A percentile compares a stretch with the other conserved stretches of the same genome.
Evolutionary conservation across 768 basidiomycete genomes (phyloP).

Genomic region (Leccinum subgranulosum): DNA sequence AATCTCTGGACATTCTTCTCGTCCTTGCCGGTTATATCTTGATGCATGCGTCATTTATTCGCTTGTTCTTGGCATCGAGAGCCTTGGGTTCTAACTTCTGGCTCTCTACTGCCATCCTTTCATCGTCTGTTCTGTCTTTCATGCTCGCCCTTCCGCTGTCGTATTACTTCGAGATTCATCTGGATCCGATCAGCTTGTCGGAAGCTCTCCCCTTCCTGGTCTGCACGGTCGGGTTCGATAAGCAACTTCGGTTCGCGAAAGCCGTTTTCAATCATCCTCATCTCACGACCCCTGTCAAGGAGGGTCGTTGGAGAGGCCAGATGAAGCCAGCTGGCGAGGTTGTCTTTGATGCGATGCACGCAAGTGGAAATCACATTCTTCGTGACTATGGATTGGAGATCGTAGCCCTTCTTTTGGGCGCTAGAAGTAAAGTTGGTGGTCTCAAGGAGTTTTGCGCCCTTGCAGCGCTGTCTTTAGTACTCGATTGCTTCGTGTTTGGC

Average conservation of each 20-base stretch:
- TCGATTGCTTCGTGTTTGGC: constrained; percentile 87
- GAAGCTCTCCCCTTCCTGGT: constrained; percentile 98
- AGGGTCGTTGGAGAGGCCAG: constrained; percentile 39
- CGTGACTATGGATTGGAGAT: constrained; percentile 94
- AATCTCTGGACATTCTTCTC: constrained; percentile 92
- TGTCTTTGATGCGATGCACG: constrained; percentile 77
- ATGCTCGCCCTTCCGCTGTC: constrained; percentile 78
- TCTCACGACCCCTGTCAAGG: constrained; percentile 38
- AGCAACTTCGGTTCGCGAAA: constrained; percentile 87
- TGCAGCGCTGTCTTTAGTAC: constrained; percentile 79
- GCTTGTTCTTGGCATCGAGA: constrained; percentile 84
- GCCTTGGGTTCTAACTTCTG: constrained; percentile 76
- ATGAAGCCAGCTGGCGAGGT: constrained; percentile 81
- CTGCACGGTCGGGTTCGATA: constrained; percentile 97
- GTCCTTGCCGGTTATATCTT: constrained; percentile 91
- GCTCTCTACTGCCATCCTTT: constrained; percentile 69
- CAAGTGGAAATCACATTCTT: constrained; percentile 79
- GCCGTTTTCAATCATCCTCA: constrained; percentile 87
- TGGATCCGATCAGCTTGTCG: constrained; percentile 90
- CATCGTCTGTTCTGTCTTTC: constrained; percentile 79
- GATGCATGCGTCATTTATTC: constrained; percentile 95
- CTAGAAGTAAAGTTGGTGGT: constrained; percentile 82
- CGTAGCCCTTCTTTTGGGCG: constrained; percentile 83
- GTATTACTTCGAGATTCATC: constrained; percentile 74
- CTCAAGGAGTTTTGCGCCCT: constrained; percentile 93